Percentiles rank a stretch among this genome's conserved stretches.
Evolutionary conservation across 495 filamentous ascomycete genomes (phyloP).

Genomic region (Lepidopterella palustris): DNA sequence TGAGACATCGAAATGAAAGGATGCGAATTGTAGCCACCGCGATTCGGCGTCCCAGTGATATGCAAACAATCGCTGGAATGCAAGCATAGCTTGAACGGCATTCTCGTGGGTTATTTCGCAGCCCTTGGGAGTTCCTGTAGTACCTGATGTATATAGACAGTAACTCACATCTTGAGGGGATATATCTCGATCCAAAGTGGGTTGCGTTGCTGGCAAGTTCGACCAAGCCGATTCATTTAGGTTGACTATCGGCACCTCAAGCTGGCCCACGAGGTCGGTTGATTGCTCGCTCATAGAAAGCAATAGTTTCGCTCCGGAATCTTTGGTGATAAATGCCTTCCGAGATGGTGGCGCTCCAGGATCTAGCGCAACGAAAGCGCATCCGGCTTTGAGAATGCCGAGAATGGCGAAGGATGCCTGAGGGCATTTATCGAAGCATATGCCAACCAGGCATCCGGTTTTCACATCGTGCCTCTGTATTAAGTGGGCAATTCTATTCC

Average conservation of each 20-base stretch:
- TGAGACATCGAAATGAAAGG: slow-evolving; percentile 83
- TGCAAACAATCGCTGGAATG: slow-evolving; percentile 62
- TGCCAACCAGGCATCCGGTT: slow-evolving; percentile 55
- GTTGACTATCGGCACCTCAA: slow-evolving; percentile 11
- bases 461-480: slow-evolving; percentile 37
- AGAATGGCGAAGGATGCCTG: slow-evolving; percentile 72
- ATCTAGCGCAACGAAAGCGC: slow-evolving; percentile 72
- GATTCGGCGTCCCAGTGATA: slow-evolving; percentile 63
- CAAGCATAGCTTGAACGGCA: slow-evolving; percentile 66
- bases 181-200: slow-evolving; percentile 9
- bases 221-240: slow-evolving; percentile 16
- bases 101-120: slow-evolving; percentile 70
- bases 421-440: slow-evolving; percentile 76
- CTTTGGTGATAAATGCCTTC: slow-evolving; percentile 58
- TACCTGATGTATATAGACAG: slow-evolving; percentile 77
- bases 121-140: slow-evolving; percentile 73
- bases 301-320: slow-evolving; percentile 51
- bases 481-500: slow-evolving; percentile 54
- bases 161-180: slow-evolving; percentile 48
- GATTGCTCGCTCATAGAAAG: slow-evolving; percentile 41
- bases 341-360: slow-evolving; percentile 54
- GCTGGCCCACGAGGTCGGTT: neutral
- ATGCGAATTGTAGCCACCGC: slow-evolving; percentile 80
- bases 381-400: slow-evolving; percentile 75
- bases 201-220: slow-evolving; percentile 1